Base-by-base conservation (phyloP, 306 rosid species). In the Cicer chorassanicum region DNA sequence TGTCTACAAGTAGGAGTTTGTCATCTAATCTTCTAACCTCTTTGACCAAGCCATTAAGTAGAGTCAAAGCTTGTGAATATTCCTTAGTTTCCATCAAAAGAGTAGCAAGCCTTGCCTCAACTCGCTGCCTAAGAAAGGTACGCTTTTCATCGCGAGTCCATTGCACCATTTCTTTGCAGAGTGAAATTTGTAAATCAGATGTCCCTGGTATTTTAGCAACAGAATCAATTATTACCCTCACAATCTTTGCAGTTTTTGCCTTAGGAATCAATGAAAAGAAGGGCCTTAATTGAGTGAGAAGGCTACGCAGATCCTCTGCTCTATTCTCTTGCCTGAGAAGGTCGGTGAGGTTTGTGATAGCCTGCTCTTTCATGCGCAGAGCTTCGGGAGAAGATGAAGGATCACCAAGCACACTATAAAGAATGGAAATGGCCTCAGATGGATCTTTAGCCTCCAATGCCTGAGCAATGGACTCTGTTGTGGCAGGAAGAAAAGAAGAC, bases 21-120 rank as follows among this genome's bases (percentile, higher is more conserved):
- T 93, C 98, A 81, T 91, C 97, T 64, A 93, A 82, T 79, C 98
- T 87, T 80, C 97, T 89, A 71, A 91, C 98, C 83, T 93, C 98
- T 83, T 91, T 93, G 79, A 93, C 89, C 86, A 93, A 81, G 70
- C 90, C 82, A 6, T 91, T 83, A 54, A 93, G 90, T 61, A 93
- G 94, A 70, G 76, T 88, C 78, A 93, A 78, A 24, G 96, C 98
- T 81, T 93, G 97, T 10, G 96, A 74, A 62, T 86, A 93, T 86
- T 93, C 98, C 82, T 93, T 91, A 86, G 9, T 88, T 79, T 93
- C 98, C 97, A 91, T 88, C 83, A 93, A 80, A 75, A 93, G 98
- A 48, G 96, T 84, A 11, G 97, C 98, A 81, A 93, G 98, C 83
- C 96, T 88, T 13, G 98, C 96, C 82, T 93, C 98, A 76, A 93